A percentile compares a stretch with the other conserved stretches of the same genome.
Evolutionary conservation across 768 basidiomycete species (phyloP).

Genomic region (Thelephora aurantiotincta): DNA sequence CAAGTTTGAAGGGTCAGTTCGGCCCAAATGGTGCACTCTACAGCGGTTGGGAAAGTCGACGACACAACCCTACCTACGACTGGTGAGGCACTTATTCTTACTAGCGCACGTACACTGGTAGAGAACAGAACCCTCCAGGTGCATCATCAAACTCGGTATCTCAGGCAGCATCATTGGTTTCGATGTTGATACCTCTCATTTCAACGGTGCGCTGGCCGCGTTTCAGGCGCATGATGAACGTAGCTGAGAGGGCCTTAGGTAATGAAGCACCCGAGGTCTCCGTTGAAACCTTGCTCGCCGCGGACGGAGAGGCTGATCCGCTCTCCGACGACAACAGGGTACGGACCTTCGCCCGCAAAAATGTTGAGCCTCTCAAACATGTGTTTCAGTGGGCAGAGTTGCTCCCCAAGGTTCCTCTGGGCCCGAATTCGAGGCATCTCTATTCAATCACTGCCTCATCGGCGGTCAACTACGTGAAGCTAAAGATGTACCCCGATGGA

Average conservation of each 20-base stretch:
- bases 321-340: constrained; percentile 38
- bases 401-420: constrained; percentile 60
- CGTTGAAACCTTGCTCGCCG: constrained; percentile 41
- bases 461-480: constrained; percentile 66
- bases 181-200: constrained; percentile 92
- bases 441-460: constrained; percentile 52
- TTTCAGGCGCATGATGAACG: too few species aligned
- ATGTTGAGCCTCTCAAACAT: not conserved
- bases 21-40: constrained; percentile 91
- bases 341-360: constrained; percentile 12
- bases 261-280: constrained; percentile 81
- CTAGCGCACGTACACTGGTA: not conserved
- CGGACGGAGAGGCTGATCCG: constrained; percentile 26
- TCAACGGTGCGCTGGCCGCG: constrained; percentile 43
- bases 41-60: constrained; percentile 86
- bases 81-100: constrained; percentile 37
- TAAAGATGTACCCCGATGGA: constrained; percentile 94
- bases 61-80: constrained; percentile 82
- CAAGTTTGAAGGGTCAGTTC: constrained; percentile 88
- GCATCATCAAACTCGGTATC: constrained; percentile 79
- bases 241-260: constrained; percentile 25
- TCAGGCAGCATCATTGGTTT: constrained; percentile 63
- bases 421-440: constrained; percentile 79
- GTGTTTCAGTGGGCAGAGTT: constrained; percentile 61
- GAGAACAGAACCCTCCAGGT: constrained; percentile 34